Evolutionary conservation across 345 rosid species (phyloP).

Genomic region (Erysimum cheiranthoides): DNA sequence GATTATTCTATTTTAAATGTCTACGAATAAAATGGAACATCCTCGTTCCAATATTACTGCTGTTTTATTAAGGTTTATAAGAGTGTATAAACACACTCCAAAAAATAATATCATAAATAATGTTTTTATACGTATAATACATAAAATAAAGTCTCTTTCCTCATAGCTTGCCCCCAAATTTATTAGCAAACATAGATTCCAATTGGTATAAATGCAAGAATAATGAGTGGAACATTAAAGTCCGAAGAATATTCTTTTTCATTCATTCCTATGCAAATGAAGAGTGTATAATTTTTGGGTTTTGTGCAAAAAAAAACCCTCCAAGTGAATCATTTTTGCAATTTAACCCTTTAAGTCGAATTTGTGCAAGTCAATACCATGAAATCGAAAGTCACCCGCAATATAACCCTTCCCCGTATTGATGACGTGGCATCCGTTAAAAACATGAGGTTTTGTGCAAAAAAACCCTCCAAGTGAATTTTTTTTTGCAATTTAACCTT

Average conservation of each 20-base stretch:
- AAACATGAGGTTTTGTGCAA: too few species aligned
- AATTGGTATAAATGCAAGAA: background rate
- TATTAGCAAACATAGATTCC: background rate
- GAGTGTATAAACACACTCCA: constrained; percentile 30
- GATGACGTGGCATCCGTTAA: too few species aligned
- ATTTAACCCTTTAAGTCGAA: too few species aligned
- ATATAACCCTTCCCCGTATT: too few species aligned
- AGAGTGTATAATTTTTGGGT: too few species aligned
- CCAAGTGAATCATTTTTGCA: too few species aligned
- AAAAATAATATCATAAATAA: constrained; percentile 27
- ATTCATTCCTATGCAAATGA: too few species aligned
- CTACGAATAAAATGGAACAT: constrained; percentile 36
- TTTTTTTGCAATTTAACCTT: too few species aligned
- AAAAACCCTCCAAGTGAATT: too few species aligned
- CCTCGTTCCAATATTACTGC: constrained; percentile 32
- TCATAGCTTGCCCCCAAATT: background rate
- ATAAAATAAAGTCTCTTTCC: constrained; percentile 37
- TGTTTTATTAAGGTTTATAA: constrained; percentile 25
- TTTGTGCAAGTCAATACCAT: too few species aligned
- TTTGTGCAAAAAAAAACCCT: too few species aligned
- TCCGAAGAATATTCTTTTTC: background rate
- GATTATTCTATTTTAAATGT: constrained; percentile 24
- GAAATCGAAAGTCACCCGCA: too few species aligned
- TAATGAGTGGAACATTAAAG: background rate
- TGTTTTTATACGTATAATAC: constrained; percentile 26